Percentiles rank a stretch among this genome's conserved stretches.
Evolutionary conservation across 345 rosid species (phyloP).

Genomic region (Rhizophora mangle): DNA sequence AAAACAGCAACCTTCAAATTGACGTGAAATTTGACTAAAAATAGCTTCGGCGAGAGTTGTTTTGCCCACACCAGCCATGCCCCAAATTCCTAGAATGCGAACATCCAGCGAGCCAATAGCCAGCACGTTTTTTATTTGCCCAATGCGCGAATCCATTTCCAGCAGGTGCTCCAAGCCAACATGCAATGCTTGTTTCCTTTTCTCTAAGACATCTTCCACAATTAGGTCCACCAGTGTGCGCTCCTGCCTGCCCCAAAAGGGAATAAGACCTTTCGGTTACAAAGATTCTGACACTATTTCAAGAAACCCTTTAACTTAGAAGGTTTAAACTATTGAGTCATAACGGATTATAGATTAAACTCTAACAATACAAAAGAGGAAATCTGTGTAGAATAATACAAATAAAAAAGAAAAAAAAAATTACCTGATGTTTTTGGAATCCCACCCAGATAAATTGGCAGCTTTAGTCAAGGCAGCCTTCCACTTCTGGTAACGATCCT

Average conservation of each 20-base stretch:
- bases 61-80: background rate
- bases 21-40: background rate
- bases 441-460: background rate
- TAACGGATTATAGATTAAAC: too few relatives aligned
- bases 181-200: background rate
- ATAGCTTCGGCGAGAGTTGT: background rate
- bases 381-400: background rate
- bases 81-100: background rate
- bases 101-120: background rate
- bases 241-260: background rate
- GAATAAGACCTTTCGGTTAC: too few relatives aligned
- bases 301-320: too few relatives aligned
- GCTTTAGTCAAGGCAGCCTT: background rate
- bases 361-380: too few relatives aligned
- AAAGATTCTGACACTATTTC: too few relatives aligned
- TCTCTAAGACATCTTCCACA: background rate
- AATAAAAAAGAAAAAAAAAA: background rate
- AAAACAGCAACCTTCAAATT: constrained; percentile 1
- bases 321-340: too few relatives aligned
- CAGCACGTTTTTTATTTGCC: background rate
- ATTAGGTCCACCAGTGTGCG: background rate
- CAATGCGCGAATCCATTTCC: background rate
- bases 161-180: background rate
- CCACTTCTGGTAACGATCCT: background rate
- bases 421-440: background rate